Evolutionary conservation across 129 eudicot genomes (phyloP).

Genomic region (Flaveria sonorensis): DNA sequence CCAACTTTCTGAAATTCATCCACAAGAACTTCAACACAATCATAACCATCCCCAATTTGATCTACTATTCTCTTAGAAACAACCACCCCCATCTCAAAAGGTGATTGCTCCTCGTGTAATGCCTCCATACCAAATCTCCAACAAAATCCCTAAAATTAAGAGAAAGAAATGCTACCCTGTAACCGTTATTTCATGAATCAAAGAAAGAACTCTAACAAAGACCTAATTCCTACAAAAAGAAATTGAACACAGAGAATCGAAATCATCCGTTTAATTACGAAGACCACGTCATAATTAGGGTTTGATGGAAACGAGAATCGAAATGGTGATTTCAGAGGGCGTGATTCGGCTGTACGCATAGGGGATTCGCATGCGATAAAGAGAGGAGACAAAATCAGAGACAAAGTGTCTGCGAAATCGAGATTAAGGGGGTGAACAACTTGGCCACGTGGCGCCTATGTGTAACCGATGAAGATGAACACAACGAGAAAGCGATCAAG

Average conservation of each 20-base stretch:
- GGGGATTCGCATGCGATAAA: too few relatives aligned
- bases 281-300: constrained; percentile 2
- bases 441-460: constrained; percentile 53
- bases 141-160: constrained; percentile 14
- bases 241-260: not conserved
- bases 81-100: constrained; percentile 80
- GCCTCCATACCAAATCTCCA: constrained; percentile 49
- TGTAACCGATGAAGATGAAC: constrained; percentile 29
- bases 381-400: constrained; percentile 31
- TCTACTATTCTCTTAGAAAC: constrained; percentile 53
- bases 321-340: constrained; percentile 2
- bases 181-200: not conserved
- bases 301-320: constrained; percentile 17
- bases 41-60: constrained; percentile 35
- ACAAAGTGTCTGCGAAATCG: constrained; percentile 47
- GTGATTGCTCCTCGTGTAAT: constrained; percentile 39
- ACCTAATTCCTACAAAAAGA: not conserved
- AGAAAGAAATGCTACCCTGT: not conserved
- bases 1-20: constrained; percentile 63
- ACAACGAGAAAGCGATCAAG: not conserved
- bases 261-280: not conserved
- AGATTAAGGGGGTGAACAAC: constrained; percentile 25
- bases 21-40: constrained; percentile 71
- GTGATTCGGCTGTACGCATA: constrained; percentile 3
- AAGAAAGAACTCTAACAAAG: not conserved